Conservation (phyloP, 192 early-diverging fungal species). For the Glomus cerebriforme region DNA sequence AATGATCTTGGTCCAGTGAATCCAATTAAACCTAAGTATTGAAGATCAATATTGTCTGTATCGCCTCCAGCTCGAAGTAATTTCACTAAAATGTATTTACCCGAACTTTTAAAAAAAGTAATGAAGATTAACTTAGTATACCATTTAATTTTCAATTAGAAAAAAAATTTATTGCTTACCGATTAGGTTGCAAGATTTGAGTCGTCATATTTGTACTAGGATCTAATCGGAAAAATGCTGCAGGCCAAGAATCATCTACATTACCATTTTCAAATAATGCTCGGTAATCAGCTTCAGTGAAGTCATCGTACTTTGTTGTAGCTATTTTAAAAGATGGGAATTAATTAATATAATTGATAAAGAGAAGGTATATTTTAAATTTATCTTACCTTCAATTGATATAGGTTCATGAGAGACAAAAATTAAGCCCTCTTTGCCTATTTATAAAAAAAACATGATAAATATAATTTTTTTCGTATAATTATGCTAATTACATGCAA, state of each 20-base stretch:
- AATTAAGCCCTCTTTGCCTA: conserved; percentile 54
- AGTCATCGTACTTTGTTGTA: conserved; percentile 40
- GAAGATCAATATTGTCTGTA: conserved; percentile 58
- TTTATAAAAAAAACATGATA: background rate
- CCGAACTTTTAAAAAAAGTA: conserved; percentile 53
- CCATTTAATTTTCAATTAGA: background rate
- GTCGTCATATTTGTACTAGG: background rate
- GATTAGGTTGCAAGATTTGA: conserved; percentile 1
- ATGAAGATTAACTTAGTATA: background rate
- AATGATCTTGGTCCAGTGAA: conserved; percentile 25
- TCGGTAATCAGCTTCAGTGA: conserved; percentile 37
- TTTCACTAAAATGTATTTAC: conserved; percentile 55
- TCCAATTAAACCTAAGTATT: conserved; percentile 58
- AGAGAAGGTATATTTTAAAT: background rate
- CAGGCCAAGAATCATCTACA: conserved; percentile 32
- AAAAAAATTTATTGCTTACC: background rate
- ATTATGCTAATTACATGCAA: background rate
- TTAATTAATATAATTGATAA: background rate
- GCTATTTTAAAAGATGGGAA: conserved; percentile 15
- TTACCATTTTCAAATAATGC: conserved; percentile 5
- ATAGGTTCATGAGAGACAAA: conserved; percentile 56
- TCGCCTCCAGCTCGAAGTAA: conserved; percentile 43
- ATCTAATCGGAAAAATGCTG: conserved; percentile 40
- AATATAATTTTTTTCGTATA: background rate
- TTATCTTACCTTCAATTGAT: conserved; percentile 35